These are phyloP conservation scores for Syncephalastrum monosporum DNA, from an alignment of 371 early-diverging fungal species.

Conservation along the genomic window DNA sequence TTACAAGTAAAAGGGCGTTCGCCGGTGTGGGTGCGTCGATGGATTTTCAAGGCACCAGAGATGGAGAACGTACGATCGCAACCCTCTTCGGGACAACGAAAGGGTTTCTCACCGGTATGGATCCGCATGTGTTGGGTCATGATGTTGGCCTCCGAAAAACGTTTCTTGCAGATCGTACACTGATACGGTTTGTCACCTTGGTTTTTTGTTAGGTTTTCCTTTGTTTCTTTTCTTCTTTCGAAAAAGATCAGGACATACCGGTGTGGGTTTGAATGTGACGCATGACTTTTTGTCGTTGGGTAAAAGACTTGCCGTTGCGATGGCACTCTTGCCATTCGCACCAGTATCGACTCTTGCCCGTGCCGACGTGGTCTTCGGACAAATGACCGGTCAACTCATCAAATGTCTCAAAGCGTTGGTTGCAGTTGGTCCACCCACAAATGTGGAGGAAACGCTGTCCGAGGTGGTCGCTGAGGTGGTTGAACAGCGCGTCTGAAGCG, in stretches of 20 bases:
- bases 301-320: slow-evolving; percentile 65
- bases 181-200: slow-evolving; percentile 83
- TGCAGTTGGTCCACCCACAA: slow-evolving; percentile 66
- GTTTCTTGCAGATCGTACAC: slow-evolving; percentile 73
- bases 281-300: slow-evolving; percentile 81
- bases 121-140: slow-evolving; percentile 83
- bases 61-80: slow-evolving; percentile 79
- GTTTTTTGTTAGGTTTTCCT: not conserved
- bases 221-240: not conserved
- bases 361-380: slow-evolving; percentile 75
- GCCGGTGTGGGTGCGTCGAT: slow-evolving; percentile 65
- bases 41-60: slow-evolving; percentile 70
- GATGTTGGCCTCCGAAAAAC: slow-evolving; percentile 81
- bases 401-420: slow-evolving; percentile 54
- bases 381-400: slow-evolving; percentile 71
- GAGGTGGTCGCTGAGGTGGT: slow-evolving; percentile 69
- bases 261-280: slow-evolving; percentile 86
- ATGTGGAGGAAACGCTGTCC: slow-evolving; percentile 36
- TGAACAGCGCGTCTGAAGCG: slow-evolving; percentile 60
- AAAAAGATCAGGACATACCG: slow-evolving; percentile 9
- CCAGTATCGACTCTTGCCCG: slow-evolving; percentile 69
- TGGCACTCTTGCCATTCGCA: slow-evolving; percentile 82
- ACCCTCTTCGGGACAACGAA: slow-evolving; percentile 64
- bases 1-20: slow-evolving; percentile 80
- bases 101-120: slow-evolving; percentile 90